A percentile compares a stretch with the other conserved stretches of the same genome.
phyloP scores from a whole-genome alignment of 306 rosid species.

The Begonia masoniana region DNA sequence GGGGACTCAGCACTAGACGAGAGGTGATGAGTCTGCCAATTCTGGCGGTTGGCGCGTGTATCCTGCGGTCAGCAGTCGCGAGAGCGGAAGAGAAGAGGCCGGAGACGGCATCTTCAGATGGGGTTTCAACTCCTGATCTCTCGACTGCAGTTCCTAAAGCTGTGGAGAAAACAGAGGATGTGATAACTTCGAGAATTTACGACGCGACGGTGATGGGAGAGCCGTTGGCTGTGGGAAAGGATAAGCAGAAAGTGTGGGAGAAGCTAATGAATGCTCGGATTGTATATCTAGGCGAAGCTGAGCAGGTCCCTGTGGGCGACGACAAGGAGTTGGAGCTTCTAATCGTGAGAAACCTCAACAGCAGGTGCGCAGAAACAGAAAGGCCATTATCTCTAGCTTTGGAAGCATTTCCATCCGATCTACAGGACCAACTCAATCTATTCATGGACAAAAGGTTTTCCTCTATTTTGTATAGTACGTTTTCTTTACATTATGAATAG shows the following conservation, averaged over 20 bases:
- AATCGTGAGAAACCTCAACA: slow-evolving; percentile 57
- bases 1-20: slow-evolving; percentile 28
- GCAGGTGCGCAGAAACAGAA: slow-evolving; percentile 40
- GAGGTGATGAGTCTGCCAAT: slow-evolving; percentile 46
- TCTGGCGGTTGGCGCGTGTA: slow-evolving; percentile 46
- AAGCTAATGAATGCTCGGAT: slow-evolving; percentile 79
- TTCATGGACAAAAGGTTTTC: slow-evolving; percentile 56
- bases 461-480: not conserved
- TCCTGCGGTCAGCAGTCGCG: slow-evolving; percentile 37
- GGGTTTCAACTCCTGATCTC: not conserved
- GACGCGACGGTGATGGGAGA: slow-evolving; percentile 87
- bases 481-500: not conserved
- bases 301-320: slow-evolving; percentile 80
- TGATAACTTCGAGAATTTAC: slow-evolving; percentile 64
- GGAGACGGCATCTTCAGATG: slow-evolving; percentile 9
- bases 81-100: slow-evolving; percentile 40
- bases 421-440: slow-evolving; percentile 66
- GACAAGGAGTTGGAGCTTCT: slow-evolving; percentile 87
- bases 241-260: slow-evolving; percentile 80
- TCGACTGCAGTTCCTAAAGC: slow-evolving; percentile 7
- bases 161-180: slow-evolving; percentile 47
- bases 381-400: slow-evolving; percentile 59
- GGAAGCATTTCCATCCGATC: slow-evolving; percentile 65
- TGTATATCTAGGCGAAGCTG: slow-evolving; percentile 87
- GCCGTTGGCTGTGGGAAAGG: slow-evolving; percentile 83